Conservation (phyloP, 2,329 filamentous ascomycete species). For the Immersiporthe knoxdaviesiana region DNA sequence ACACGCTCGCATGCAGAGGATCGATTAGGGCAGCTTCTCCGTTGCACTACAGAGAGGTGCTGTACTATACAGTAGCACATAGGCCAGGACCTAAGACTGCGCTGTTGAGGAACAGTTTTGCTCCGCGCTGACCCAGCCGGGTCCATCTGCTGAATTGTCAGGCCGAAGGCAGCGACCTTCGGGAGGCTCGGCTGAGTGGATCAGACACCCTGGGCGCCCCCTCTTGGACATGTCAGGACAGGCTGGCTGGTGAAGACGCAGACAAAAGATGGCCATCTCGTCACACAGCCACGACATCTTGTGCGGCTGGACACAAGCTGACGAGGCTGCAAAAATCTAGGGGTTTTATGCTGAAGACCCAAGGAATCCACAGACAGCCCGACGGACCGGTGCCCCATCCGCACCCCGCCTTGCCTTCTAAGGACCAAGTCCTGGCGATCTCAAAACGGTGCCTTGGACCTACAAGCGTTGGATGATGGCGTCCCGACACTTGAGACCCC, state of each 20-base stretch:
- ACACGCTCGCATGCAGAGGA: not conserved
- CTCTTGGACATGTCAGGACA: not conserved
- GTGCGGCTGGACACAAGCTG: conserved; percentile 3
- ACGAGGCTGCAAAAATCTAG: not conserved
- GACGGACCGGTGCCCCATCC: not conserved
- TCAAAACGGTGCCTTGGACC: not conserved
- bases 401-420: not conserved
- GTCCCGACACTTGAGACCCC: not conserved
- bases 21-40: not conserved
- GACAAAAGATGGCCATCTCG: not conserved
- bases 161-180: not conserved
- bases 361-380: not conserved
- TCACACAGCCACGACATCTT: not conserved
- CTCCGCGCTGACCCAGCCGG: not conserved
- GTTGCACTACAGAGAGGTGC: not conserved
- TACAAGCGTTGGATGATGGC: not conserved
- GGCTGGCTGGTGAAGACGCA: not conserved
- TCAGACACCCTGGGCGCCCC: not conserved
- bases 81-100: not conserved
- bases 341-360: not conserved
- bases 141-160: not conserved
- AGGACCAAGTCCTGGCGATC: not conserved
- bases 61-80: not conserved
- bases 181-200: not conserved
- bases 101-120: not conserved